Conservation (phyloP, 2,329 filamentous ascomycete genomes). For the Microsporum canis region DNA sequence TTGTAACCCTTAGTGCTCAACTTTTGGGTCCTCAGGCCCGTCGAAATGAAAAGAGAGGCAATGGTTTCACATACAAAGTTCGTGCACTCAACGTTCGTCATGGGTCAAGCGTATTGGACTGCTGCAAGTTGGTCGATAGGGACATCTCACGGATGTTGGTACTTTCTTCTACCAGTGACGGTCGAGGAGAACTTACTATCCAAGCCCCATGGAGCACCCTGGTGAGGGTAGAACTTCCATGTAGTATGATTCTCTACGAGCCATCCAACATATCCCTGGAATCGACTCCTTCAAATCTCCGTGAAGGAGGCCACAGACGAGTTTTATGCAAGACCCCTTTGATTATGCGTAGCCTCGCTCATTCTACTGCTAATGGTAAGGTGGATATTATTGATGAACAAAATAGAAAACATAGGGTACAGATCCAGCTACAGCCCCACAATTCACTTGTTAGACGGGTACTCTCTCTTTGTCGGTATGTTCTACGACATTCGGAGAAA, state of each 20-base stretch:
- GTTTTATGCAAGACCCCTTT: conserved; percentile 35
- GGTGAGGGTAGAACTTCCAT: conserved; percentile 54
- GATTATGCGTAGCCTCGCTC: conserved; percentile 42
- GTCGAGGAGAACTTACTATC: conserved; percentile 55
- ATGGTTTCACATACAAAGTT: conserved; percentile 9
- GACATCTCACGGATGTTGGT: conserved; percentile 57
- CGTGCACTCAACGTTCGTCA: conserved; percentile 39
- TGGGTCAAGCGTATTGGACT: conserved; percentile 59
- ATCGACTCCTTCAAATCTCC: conserved; percentile 40
- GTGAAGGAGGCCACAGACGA: conserved; percentile 41
- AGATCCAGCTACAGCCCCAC: conserved; percentile 55
- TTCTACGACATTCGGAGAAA: conserved; percentile 47
- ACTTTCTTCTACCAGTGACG: conserved; percentile 53
- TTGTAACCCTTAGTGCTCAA: conserved; percentile 20
- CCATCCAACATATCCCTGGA: conserved; percentile 48
- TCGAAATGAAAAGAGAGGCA: conserved; percentile 13
- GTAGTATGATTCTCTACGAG: conserved; percentile 47
- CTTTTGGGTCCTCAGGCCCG: conserved; percentile 11
- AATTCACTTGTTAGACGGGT: conserved; percentile 51
- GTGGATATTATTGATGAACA: conserved; percentile 57
- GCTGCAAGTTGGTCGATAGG: conserved; percentile 59
- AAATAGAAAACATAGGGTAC: conserved; percentile 52
- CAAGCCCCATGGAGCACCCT: conserved; percentile 66
- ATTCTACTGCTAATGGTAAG: conserved; percentile 48
- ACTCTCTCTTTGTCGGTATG: conserved; percentile 52